Evolutionary conservation across 169 alveolate genomes (phyloP).

Genomic region (Amoebophrya sp.): DNA sequence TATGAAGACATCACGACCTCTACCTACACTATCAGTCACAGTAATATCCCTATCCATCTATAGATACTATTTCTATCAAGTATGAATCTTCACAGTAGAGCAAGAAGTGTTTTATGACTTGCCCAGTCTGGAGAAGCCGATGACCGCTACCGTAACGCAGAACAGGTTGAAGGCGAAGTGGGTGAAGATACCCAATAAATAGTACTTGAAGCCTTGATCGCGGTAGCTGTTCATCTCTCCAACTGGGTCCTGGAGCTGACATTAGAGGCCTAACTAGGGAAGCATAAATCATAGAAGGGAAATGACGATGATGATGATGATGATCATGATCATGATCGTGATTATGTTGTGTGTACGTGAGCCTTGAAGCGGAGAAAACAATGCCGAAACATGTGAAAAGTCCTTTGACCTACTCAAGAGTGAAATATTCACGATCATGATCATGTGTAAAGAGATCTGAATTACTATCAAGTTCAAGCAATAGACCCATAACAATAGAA

Average conservation of each 20-base stretch:
- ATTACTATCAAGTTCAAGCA: not conserved
- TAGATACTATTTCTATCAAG: too few species aligned
- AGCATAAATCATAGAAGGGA: too few species aligned
- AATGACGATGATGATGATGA: too few species aligned
- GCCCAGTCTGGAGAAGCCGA: not conserved
- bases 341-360: too few species aligned
- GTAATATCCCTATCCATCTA: too few species aligned
- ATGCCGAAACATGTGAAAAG: not conserved
- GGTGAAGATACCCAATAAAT: not conserved
- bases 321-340: too few species aligned
- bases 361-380: too few species aligned
- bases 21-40: too few species aligned
- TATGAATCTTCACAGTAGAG: too few species aligned
- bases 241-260: constrained; percentile 40
- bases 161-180: constrained; percentile 1
- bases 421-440: not conserved
- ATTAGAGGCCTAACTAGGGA: too few species aligned
- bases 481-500: constrained; percentile 44
- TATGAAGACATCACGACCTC: too few species aligned
- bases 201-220: constrained; percentile 37
- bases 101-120: too few species aligned
- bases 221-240: constrained; percentile 46
- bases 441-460: not conserved
- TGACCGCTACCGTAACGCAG: not conserved
- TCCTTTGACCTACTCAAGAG: not conserved